Conservation (phyloP, 345 rosid species). For the Zanthoxylum bungeanum region DNA sequence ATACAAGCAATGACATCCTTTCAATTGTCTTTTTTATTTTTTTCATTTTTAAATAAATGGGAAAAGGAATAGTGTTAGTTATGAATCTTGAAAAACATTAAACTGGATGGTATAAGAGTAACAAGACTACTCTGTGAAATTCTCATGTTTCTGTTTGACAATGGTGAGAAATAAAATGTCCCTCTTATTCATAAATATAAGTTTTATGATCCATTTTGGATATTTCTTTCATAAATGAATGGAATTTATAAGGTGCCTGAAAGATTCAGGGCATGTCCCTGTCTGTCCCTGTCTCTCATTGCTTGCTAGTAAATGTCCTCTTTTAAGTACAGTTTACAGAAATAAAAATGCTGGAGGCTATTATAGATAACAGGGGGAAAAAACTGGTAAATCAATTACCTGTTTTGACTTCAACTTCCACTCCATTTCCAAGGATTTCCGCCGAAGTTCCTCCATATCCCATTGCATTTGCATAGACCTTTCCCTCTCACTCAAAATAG, state of each 20-base stretch:
- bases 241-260: not conserved
- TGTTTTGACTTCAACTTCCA: no score
- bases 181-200: not conserved
- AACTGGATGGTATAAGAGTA: not conserved
- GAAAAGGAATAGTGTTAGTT: not conserved
- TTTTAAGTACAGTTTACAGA: not conserved
- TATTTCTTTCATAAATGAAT: not conserved
- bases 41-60: no score
- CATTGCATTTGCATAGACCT: no score
- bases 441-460: no score
- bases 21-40: no score
- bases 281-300: not conserved
- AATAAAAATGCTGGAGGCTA: not conserved
- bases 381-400: constrained; percentile 1
- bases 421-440: no score
- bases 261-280: not conserved
- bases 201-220: not conserved
- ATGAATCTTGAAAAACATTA: not conserved
- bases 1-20: no score
- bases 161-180: not conserved
- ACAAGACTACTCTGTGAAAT: no score
- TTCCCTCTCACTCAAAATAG: no score
- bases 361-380: not conserved
- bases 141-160: not conserved
- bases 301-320: not conserved